Evolutionary conservation across 75 land plant species (phyloP).

Genomic region (Selaginella tamariscina): DNA sequence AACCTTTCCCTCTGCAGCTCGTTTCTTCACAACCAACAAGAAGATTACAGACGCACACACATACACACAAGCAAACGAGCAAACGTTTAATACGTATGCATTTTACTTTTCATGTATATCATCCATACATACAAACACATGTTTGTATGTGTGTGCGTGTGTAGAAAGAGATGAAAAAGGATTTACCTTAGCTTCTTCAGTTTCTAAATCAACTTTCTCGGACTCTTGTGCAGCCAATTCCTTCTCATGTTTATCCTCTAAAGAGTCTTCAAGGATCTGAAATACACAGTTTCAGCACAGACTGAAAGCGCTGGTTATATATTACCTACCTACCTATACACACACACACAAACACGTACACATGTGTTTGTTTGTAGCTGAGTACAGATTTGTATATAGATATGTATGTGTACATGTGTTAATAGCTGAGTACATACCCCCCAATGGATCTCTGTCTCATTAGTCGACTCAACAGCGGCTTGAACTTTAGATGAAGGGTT

Average conservation of each 20-base stretch:
- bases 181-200: constrained; percentile 61
- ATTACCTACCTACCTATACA: not conserved
- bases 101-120: constrained; percentile 9
- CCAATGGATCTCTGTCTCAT: constrained; percentile 92
- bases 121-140: not conserved
- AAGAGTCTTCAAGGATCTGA: constrained; percentile 84
- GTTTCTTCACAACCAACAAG: constrained; percentile 42
- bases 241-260: constrained; percentile 83
- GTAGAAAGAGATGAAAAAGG: not conserved
- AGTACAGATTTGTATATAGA: not conserved
- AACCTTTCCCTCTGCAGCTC: constrained; percentile 54
- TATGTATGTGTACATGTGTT: not conserved
- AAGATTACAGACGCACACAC: not conserved
- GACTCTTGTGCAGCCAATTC: constrained; percentile 57
- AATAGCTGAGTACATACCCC: constrained; percentile 47
- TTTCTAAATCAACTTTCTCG: constrained; percentile 66
- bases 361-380: not conserved
- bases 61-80: too few species aligned
- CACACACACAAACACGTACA: not conserved
- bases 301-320: too few species aligned
- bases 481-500: constrained; percentile 49
- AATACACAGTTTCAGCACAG: not conserved
- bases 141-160: too few species aligned
- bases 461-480: constrained; percentile 57
- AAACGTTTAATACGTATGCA: too few species aligned